Base-by-base conservation (phyloP, 805 yeast species). In the Zygotorulaspora chibaensis region DNA sequence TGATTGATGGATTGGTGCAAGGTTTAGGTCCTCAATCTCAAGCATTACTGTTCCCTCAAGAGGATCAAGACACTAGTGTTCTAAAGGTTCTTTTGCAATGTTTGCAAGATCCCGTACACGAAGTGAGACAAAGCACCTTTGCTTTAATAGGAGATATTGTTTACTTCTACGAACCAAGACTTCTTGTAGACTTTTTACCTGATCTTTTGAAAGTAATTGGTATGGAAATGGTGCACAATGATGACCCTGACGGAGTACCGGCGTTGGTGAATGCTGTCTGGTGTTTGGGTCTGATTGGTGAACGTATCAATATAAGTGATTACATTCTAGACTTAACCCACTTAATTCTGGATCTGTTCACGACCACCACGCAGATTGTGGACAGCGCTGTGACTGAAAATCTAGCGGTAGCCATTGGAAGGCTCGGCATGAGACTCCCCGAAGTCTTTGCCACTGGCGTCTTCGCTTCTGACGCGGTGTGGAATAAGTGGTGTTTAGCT, bases 121-220 rank as follows among this genome's bases (percentile, higher is more conserved):
- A 93, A 63, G 96, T 93, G n/a, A 77, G 97, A 52, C 99, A 93
- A 67, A 80, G 88, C 47, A 87, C 91, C 0, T 88, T 82, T 68
- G 97, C 98, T 0, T 69, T 93, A 27, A 61, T 91, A 13, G 99
- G 99, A 23, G 99, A 93, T 65, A 73, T 93, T 65, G 85, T 90
- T 8, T 57, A 87, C 82, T 51, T 75, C 65, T 62, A 69, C 79
- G 26, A 56, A n/a, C 56, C 66, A n/a, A 53, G 54, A 13, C 34
- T 64, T 9, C 28, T 62, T 18, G 73, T 56, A 71, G 72, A 45
- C 56, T 70, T 34, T 65, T 46, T 63, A 35, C 46, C 64, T 3
- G 55, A 76, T 37, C 68, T 87, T 16, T 67, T 88, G 50, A 71
- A 79, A n/a, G 74, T 80, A 48, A 80, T 89, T 51, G 81, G 84